These are phyloP conservation scores for Solanum aculeatissimum DNA, from an alignment of 305 asterid genomes.

Conservation along the genomic window DNA sequence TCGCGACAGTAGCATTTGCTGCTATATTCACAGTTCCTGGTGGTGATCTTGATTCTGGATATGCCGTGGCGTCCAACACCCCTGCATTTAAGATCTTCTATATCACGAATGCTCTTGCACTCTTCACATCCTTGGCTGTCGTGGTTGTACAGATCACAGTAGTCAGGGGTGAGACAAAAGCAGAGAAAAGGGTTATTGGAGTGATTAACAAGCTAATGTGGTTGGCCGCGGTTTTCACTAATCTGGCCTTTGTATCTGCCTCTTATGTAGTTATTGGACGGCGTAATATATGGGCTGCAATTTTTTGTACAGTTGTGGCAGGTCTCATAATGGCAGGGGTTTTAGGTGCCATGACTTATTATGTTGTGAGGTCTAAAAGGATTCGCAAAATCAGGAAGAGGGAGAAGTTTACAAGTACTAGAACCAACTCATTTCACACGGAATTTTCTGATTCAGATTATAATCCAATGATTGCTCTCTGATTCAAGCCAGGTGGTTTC, in stretches of 20 bases:
- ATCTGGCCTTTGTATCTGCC: conserved; percentile 55
- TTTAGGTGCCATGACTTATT: conserved; percentile 54
- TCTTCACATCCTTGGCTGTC: conserved; percentile 67
- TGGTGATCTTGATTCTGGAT: conserved; percentile 41
- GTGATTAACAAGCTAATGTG: conserved; percentile 74
- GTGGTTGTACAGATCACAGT: conserved; percentile 74
- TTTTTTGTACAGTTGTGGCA: conserved; percentile 48
- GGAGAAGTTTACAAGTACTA: conserved; percentile 33
- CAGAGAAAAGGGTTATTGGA: conserved; percentile 57
- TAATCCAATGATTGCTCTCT: conserved; percentile 58
- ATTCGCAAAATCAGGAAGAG: conserved; percentile 37
- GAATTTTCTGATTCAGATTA: conserved; percentile 41
- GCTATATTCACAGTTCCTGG: conserved; percentile 73
- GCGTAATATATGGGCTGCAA: conserved; percentile 47
- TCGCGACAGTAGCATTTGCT: conserved; percentile 72
- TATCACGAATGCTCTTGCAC: conserved; percentile 49
- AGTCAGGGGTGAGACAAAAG: conserved; percentile 55
- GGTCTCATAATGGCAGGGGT: conserved; percentile 59
- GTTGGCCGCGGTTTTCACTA: conserved; percentile 66
- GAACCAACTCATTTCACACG: conserved; percentile 16
- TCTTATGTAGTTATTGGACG: conserved; percentile 56
- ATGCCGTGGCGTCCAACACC: conserved; percentile 26
- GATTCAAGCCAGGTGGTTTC: conserved; percentile 7
- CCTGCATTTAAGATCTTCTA: conserved; percentile 49
- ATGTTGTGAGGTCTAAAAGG: conserved; percentile 50